A percentile compares a stretch with the other conserved stretches of the same genome.
Evolutionary conservation across 1,284 basidiomycete genomes (phyloP).

Genomic region (Cutaneotrichosporon cyanovorans): DNA sequence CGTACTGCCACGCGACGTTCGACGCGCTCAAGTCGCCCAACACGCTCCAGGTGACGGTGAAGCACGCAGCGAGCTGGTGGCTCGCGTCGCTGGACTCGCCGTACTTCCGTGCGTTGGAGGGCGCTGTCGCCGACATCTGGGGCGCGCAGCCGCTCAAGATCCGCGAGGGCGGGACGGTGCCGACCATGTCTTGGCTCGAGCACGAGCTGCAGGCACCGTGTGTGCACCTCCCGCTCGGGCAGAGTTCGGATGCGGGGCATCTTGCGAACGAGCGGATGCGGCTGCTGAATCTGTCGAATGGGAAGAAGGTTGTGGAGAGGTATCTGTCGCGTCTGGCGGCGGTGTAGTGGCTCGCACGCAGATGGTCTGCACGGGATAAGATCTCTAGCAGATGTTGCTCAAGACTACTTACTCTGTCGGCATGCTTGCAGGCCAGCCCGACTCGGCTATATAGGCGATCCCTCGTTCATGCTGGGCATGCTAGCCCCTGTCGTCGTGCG

Average conservation of each 20-base stretch:
- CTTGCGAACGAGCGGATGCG: constrained; percentile 47
- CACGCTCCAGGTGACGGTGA: constrained; percentile 63
- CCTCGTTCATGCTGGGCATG: too few relatives aligned
- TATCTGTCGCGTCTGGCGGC: constrained; percentile 31
- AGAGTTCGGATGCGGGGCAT: constrained; percentile 43
- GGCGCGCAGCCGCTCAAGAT: constrained; percentile 73
- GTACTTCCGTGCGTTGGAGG: constrained; percentile 76
- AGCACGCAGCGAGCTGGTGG: constrained; percentile 93
- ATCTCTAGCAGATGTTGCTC: too few relatives aligned
- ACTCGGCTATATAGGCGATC: too few relatives aligned
- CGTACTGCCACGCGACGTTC: constrained; percentile 60
- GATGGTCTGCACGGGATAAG: too few relatives aligned
- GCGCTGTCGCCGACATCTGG: constrained; percentile 78
- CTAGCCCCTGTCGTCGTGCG: too few relatives aligned
- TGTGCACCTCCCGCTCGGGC: constrained; percentile 43
- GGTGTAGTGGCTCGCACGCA: too few relatives aligned
- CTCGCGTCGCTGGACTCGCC: constrained; percentile 71
- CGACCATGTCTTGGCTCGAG: constrained; percentile 85
- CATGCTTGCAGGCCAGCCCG: too few relatives aligned
- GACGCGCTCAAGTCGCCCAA: constrained; percentile 60
- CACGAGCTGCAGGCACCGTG: constrained; percentile 62
- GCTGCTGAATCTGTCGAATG: constrained; percentile 45
- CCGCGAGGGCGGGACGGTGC: constrained; percentile 82
- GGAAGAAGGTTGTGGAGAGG: constrained; percentile 42
- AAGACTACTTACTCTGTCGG: too few relatives aligned